Evolutionary conservation across 805 yeast genomes (phyloP), one percentile per base, ranked within the genome.

Genomic region (Candida xyloterini): DNA sequence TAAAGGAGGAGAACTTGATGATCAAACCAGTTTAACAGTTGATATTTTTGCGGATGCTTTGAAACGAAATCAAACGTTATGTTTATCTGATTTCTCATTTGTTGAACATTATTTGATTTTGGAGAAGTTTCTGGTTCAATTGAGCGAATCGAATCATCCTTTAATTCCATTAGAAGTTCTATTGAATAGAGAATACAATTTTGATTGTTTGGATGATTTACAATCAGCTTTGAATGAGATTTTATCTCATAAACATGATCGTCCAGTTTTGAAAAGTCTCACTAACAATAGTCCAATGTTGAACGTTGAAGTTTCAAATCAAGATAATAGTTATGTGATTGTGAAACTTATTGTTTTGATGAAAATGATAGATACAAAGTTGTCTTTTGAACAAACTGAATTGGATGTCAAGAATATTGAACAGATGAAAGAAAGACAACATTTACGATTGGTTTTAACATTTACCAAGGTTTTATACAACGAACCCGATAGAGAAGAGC

Each of bases 1-100:
- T 11, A 48, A 42, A 35, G 53, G 58, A 22, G 48, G 47, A 10
- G 47, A 60, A 26, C 36, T 60, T 11, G 50, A 53, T 22, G 43
- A 47, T 7, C 57, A 53, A 24, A 53, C 62, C 0, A 43, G 46
- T 13, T 16, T 55, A 21, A 60, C 65, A 34, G 67, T 76, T 2
- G 77, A 71, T 27, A 68, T 76, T 18, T 54, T 76, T 20, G 60
- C 59, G 30, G 65, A 68, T 33, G 73, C 79, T 48, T 59, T 76
- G 25, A 62, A 60, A 30, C 56, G 79, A 27, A 68, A 72, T 49
- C 82, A 76, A 55, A 35, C 63, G 10, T 47, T 76, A n/a, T 69
- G 71, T 65, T 64, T 76, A 20, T 73, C 74, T 27, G 81, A 76
- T 57, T 76, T 77, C 71, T 73, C 76, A 39, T 62, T 76, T 32